Conservation (phyloP, 2,329 filamentous ascomycete species). For the Calonectria henricotiae region DNA sequence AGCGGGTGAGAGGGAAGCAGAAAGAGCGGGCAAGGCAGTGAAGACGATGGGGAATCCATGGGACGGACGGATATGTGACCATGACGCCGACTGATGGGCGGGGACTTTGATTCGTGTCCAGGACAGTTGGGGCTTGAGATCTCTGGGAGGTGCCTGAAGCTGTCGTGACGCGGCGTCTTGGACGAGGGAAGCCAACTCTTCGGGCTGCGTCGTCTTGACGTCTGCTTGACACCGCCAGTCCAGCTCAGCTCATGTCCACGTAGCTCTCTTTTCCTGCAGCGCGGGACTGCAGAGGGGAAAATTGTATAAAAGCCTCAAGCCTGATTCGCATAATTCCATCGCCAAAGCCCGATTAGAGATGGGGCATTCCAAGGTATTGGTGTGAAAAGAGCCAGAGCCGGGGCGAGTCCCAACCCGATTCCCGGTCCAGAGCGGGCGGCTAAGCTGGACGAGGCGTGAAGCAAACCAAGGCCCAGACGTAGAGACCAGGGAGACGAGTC, state of each 20-base stretch:
- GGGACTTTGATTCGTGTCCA: slow-evolving; percentile 33
- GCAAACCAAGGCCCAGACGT: slow-evolving; percentile 45
- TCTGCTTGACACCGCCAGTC: slow-evolving; percentile 26
- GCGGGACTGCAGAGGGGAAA: background rate
- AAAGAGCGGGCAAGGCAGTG: slow-evolving; percentile 12
- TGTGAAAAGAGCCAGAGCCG: slow-evolving; percentile 3
- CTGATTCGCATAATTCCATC: background rate
- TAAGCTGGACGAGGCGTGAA: slow-evolving; percentile 41
- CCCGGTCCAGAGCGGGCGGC: slow-evolving; percentile 15
- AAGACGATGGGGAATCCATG: slow-evolving; percentile 21
- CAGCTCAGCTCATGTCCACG: slow-evolving; percentile 29
- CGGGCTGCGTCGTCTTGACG: background rate
- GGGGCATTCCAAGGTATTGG: slow-evolving; percentile 8
- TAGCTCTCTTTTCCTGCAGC: slow-evolving; percentile 25
- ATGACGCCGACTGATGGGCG: slow-evolving; percentile 25
- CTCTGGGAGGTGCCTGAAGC: slow-evolving; percentile 27
- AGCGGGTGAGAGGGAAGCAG: slow-evolving; percentile 4
- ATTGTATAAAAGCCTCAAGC: background rate
- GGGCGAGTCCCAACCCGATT: slow-evolving; percentile 8
- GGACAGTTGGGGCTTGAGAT: slow-evolving; percentile 24
- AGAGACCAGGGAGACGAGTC: slow-evolving; percentile 37
- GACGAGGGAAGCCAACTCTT: background rate
- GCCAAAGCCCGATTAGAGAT: background rate
- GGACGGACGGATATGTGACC: slow-evolving; percentile 29
- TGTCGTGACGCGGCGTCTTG: slow-evolving; percentile 33